These are phyloP conservation scores for Streptanthus diversifolius DNA, from an alignment of 345 rosid genomes.

Conservation along the genomic window DNA sequence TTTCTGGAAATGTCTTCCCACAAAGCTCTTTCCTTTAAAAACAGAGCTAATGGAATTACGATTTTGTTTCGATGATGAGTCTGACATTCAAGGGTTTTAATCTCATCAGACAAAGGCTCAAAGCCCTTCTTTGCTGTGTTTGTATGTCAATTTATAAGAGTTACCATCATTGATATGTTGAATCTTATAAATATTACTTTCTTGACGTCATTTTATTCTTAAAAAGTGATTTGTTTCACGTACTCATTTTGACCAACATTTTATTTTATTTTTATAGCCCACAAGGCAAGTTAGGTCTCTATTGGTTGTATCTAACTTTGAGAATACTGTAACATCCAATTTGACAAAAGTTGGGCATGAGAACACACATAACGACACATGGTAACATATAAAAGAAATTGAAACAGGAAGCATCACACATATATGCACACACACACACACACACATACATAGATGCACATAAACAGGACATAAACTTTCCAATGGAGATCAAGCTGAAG, in stretches of 20 bases:
- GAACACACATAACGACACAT: conserved; percentile 28
- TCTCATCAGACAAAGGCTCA: neutral
- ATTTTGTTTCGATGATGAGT: neutral
- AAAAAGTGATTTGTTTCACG: neutral
- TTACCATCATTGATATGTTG: neutral
- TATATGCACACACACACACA: conserved; percentile 14
- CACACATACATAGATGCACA: conserved; percentile 1
- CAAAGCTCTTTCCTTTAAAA: neutral
- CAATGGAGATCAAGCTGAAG: conserved; percentile 30
- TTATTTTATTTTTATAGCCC: neutral
- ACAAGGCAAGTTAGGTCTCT: conserved; percentile 19
- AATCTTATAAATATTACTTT: neutral
- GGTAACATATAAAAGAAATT: conserved; percentile 10
- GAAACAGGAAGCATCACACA: neutral
- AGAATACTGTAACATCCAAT: conserved; percentile 11
- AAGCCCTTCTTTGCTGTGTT: neutral
- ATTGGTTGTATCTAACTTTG: conserved; percentile 37
- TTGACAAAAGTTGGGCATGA: conserved; percentile 17
- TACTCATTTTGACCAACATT: neutral
- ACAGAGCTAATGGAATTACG: neutral
- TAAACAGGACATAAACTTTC: neutral
- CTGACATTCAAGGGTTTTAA: neutral
- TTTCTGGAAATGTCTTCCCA: neutral
- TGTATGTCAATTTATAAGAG: neutral
- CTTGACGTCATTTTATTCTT: neutral